These are phyloP conservation scores for Cladosporium velox DNA, from an alignment of 2,329 filamentous ascomycete species.

Conservation along the genomic window DNA sequence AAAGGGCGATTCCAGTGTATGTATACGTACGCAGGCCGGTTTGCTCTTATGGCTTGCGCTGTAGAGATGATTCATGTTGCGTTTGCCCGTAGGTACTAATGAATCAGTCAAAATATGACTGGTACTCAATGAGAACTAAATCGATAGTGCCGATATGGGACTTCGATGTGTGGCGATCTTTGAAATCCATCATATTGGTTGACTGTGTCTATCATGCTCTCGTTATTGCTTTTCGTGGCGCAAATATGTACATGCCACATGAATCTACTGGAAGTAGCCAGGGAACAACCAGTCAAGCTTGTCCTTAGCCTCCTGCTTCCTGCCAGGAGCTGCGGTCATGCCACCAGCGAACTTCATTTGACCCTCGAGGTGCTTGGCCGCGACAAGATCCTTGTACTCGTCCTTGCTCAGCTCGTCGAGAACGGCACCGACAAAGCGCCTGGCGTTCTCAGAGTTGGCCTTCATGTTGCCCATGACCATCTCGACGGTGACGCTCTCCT, in stretches of 20 bases:
- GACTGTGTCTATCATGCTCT: slow-evolving; percentile 5
- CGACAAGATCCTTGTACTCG: slow-evolving; percentile 73
- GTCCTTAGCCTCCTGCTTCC: slow-evolving; percentile 72
- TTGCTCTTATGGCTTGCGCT: neutral
- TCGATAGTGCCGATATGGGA: too few relatives aligned
- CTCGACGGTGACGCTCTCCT: slow-evolving; percentile 82
- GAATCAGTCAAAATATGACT: neutral
- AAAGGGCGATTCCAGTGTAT: neutral
- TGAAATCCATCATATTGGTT: neutral
- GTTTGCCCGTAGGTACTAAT: neutral
- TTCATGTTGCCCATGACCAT: slow-evolving; percentile 98
- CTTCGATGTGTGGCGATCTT: neutral
- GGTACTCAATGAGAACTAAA: too few relatives aligned
- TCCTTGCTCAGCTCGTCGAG: slow-evolving; percentile 80
- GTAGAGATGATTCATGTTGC: neutral
- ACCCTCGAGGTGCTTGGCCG: slow-evolving; percentile 79
- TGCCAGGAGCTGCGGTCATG: slow-evolving; percentile 78
- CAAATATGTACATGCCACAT: neutral
- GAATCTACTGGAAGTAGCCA: slow-evolving; percentile 62
- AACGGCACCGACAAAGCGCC: slow-evolving; percentile 79
- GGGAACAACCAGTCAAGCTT: slow-evolving; percentile 87
- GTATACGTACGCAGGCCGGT: neutral
- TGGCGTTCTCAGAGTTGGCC: slow-evolving; percentile 85
- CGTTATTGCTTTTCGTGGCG: neutral
- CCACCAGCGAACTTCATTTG: slow-evolving; percentile 74